Base-by-base conservation (phyloP, 768 basidiomycete genomes). In the Xerocomus brunneocitrinus region DNA sequence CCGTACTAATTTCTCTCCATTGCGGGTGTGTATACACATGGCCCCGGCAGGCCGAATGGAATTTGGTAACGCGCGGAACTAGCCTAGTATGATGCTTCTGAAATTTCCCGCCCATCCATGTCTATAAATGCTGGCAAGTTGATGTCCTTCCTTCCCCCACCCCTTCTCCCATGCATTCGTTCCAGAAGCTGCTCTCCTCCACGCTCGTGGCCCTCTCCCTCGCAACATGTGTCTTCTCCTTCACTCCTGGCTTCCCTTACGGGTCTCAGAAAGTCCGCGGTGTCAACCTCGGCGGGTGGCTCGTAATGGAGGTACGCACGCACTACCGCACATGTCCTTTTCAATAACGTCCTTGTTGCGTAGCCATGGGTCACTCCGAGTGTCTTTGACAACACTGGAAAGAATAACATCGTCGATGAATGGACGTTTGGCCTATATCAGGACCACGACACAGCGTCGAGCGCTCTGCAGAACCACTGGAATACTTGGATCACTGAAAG, bases 341-440 rank as follows among this genome's bases (percentile, higher is more conserved):
- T 43, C 36, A 19, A 31, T 77, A 72, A 79, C 71, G 12, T 79
- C 27, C 75, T 79, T 24, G 71, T 75, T 25, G 14, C 34, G 12
- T 53, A 87, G 83, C 85, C 86, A 31, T 89, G 87, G 87, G 89
- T 89, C 51, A 88, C 85, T 2, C 87, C 87, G 1, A 85, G 83
- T 60, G 73, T 89, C 10, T 89, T 89, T 55, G 74, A 83, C 55
- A 78, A 73, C 62, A 86, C 71, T 16, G 74, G 74, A 40, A 76
- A 80, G 62, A 58, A 52, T 48, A 69, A 69, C 55, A 85, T 86
- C 61, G 74, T 87, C 50, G 90, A 92, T 67, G 89, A 91, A 60
- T 91, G 78, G 73, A 91, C 89, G 1, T 90, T 89, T 59, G 78
- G 85, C 47, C 77, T 83, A 62, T 80, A 75, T 54, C 85, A 88